phyloP scores from a whole-genome alignment of 2,329 filamentous ascomycete genomes.

The Helotiales sp. region DNA sequence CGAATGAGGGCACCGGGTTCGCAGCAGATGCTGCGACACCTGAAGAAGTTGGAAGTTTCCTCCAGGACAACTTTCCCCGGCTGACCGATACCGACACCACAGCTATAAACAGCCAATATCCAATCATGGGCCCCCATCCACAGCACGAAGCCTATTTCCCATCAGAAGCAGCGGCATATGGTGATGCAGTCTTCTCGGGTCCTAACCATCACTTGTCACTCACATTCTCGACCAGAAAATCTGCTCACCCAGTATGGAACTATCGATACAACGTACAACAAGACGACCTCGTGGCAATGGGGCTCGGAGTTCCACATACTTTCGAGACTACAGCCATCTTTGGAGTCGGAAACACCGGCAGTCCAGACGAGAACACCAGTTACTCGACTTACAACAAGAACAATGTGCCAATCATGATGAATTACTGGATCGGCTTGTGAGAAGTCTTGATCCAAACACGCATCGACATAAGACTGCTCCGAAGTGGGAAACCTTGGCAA shows the following conservation, averaged over 20 bases:
- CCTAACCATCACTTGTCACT: slow-evolving; percentile 50
- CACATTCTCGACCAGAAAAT: slow-evolving; percentile 37
- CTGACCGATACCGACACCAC: slow-evolving; percentile 39
- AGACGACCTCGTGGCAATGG: slow-evolving; percentile 44
- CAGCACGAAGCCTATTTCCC: slow-evolving; percentile 45
- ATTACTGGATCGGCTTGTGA: slow-evolving; percentile 52
- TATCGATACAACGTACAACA: slow-evolving; percentile 55
- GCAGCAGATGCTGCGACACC: slow-evolving; percentile 45
- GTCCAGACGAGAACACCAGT: slow-evolving; percentile 40
- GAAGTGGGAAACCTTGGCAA: slow-evolving; percentile 37
- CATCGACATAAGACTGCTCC: slow-evolving; percentile 40
- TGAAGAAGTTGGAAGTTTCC: slow-evolving; percentile 43
- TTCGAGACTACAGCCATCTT: slow-evolving; percentile 47
- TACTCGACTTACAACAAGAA: slow-evolving; percentile 42
- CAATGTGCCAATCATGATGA: slow-evolving; percentile 45
- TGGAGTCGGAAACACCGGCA: slow-evolving; percentile 43
- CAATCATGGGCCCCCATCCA: slow-evolving; percentile 41
- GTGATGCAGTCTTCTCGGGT: slow-evolving; percentile 56
- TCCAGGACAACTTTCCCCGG: slow-evolving; percentile 46
- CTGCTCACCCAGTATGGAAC: slow-evolving; percentile 49
- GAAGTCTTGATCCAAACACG: slow-evolving; percentile 47
- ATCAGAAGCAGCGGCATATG: slow-evolving; percentile 48
- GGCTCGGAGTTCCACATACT: slow-evolving; percentile 47
- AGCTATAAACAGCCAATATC: slow-evolving; percentile 42
- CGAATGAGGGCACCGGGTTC: slow-evolving; percentile 65